Evolutionary conservation across 768 basidiomycete species (phyloP), one percentile per base, ranked within the genome.

Genomic region (Guyanaporus albipodus): DNA sequence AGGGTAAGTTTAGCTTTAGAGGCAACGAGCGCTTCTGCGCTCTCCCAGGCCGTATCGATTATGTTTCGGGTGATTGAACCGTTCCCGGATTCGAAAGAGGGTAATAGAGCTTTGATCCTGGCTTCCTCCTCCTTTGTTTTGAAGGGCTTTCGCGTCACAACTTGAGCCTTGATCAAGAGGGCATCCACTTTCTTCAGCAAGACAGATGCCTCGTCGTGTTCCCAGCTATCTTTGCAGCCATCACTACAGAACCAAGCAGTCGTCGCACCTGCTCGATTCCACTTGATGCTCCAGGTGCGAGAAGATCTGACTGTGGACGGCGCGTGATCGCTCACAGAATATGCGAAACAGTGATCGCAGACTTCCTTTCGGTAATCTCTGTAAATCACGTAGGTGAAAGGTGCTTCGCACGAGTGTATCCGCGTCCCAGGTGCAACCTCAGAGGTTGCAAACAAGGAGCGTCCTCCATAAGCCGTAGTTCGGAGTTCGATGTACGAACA

Each of bases 291-390:
- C 80, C 80, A 82, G 58, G 49, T 68, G 66, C 64, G 64, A 37
- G 63, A 60, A 17, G 47, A 19, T 26, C 42, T 38, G 26, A 63
- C 54, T n/a, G 34, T 46, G 11, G 29, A 46, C 11, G 49, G 50
- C 1, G 46, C 50, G 15, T 60, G 39, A 41, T 66, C 64, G 46
- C 67, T 57, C 19, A 59, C 63, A 21, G 78, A 72, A 57, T 85
- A 84, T 31, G 73, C 71, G 58, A 82, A 85, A 62, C 84, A 86
- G 57, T 76, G 67, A 9, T 73, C 77, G 54, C 83, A 86, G 38
- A 83, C 80, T 59, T 84, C 83, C 59, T 78, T 81, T 32, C 80
- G 73, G 53, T 83, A 85, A 50, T 76, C 75, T 56, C 74, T 79
- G 61, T 77, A 77, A 41, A 86, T 70, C 27, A 81, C 79, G 40